Percentiles rank a stretch among this genome's conserved stretches.
Evolutionary conservation across 1,139 yeast genomes (phyloP).

Genomic region (Nakaseomyces bracarensis): DNA sequence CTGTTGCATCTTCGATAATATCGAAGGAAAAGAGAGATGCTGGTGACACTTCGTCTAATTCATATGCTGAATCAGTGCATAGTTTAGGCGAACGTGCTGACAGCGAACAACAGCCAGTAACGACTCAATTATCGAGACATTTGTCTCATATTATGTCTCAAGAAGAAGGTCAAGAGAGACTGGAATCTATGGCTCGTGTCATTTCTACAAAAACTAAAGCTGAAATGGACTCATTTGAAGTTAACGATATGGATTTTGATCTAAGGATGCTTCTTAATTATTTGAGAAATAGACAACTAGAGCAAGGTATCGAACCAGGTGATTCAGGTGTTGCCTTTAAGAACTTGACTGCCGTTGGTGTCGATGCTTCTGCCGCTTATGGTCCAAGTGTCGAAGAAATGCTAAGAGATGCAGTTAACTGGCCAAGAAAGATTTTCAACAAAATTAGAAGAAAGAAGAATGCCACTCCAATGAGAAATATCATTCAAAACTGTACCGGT

Average conservation of each 20-base stretch:
- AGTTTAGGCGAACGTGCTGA: constrained; percentile 10
- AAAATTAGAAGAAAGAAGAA: constrained; percentile 26
- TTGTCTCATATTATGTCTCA: constrained; percentile 28
- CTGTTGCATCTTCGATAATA: constrained; percentile 4
- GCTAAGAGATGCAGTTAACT: constrained; percentile 29
- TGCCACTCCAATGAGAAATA: constrained; percentile 39
- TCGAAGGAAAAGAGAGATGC: constrained; percentile 6
- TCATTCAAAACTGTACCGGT: constrained; percentile 41
- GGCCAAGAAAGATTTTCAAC: constrained; percentile 27
- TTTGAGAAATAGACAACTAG: constrained; percentile 31
- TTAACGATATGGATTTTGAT: constrained; percentile 37
- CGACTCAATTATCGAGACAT: constrained; percentile 29
- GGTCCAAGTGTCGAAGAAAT: constrained; percentile 44
- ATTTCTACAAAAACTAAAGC: constrained; percentile 37
- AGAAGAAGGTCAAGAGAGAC: constrained; percentile 32
- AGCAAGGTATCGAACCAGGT: constrained; percentile 41
- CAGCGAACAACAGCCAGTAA: constrained; percentile 23
- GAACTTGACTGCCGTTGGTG: constrained; percentile 41
- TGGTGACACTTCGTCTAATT: constrained; percentile 13
- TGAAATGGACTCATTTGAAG: constrained; percentile 33
- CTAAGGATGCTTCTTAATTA: constrained; percentile 36
- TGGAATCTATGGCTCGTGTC: constrained; percentile 38
- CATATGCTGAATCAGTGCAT: constrained; percentile 19
- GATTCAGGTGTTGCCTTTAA: constrained; percentile 44
- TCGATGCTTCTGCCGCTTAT: constrained; percentile 45